Evolutionary conservation across 2,329 filamentous ascomycete genomes (phyloP).

Genomic region (Cordyceps fumosorosea): DNA sequence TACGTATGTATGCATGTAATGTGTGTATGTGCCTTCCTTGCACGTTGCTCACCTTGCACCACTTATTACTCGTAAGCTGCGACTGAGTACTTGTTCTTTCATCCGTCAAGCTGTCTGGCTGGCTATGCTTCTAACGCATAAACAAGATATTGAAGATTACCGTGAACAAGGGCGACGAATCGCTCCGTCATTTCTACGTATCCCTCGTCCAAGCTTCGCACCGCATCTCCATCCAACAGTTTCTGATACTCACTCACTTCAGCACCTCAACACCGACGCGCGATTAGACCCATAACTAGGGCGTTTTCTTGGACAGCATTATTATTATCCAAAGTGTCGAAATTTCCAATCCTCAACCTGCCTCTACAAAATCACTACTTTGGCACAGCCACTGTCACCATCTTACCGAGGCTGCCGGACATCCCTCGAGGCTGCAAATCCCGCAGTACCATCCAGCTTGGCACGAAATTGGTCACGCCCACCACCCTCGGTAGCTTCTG

Average conservation of each 20-base stretch:
- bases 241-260: not conserved
- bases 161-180: not conserved
- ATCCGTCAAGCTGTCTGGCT: too few species aligned
- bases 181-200: not conserved
- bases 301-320: not conserved
- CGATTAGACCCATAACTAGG: not conserved
- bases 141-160: too few species aligned
- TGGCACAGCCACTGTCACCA: not conserved
- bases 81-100: too few species aligned
- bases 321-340: too few species aligned
- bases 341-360: not conserved
- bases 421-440: not conserved
- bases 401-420: not conserved
- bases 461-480: not conserved
- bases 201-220: not conserved
- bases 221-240: not conserved
- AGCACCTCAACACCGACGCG: not conserved
- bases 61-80: too few species aligned
- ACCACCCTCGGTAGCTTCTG: too few species aligned
- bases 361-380: not conserved
- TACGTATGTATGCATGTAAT: too few species aligned
- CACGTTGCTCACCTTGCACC: too few species aligned
- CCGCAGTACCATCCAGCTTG: not conserved
- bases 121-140: too few species aligned
- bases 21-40: too few species aligned